Evolutionary conservation across 176 grass and related monocot species (phyloP), one percentile per base, ranked within the genome.

Genomic region (Avena insularis): DNA sequence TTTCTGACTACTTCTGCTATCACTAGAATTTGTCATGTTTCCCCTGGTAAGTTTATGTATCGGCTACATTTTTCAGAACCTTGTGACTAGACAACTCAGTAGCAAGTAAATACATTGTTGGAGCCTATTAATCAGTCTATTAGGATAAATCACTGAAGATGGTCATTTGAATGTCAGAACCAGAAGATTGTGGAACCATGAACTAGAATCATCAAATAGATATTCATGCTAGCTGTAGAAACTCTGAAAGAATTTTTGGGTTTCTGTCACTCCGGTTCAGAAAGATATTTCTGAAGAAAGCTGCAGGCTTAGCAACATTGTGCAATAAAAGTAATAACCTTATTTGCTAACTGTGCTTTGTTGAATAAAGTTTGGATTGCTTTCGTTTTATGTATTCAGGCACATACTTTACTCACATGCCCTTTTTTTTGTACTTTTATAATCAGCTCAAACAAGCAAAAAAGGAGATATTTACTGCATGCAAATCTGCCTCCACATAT

Each of bases 361-460:
- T 78, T 36, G n/a, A 51, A 82, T 70, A 15, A 25, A 47, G 58
- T 79, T 83, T 67, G 2, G 49, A 64, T 38, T 23, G 46, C 15
- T 64, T 54, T 25, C 51, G 13, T 5, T 15, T 43, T 53, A 62
- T 14, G 9, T 74, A 75, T 35, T 33, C 9, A 84, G 17, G 38
- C 12, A 12, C 8, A 46, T 60, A 16, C 64, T 82, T 85, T 47
- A 48, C 50, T 90, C 50, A 23, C 2, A 11, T 40, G 46, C 68
- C 45, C 16, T 48, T 58, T 5, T 66, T 60, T 82, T 79, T 38
- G 66, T 63, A 56, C 73, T 83, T 47, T 38, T 66, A 40, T 40
- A 86, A 91, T 40, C 89, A 91, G 92, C 63, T 93, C 19, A 88
- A 80, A 58, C 92, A 93, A 84, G 92, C 86, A 4, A 93, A 91